These are phyloP conservation scores for Polytolypa hystricis DNA, from an alignment of 2,329 filamentous ascomycete genomes.

Conservation along the genomic window DNA sequence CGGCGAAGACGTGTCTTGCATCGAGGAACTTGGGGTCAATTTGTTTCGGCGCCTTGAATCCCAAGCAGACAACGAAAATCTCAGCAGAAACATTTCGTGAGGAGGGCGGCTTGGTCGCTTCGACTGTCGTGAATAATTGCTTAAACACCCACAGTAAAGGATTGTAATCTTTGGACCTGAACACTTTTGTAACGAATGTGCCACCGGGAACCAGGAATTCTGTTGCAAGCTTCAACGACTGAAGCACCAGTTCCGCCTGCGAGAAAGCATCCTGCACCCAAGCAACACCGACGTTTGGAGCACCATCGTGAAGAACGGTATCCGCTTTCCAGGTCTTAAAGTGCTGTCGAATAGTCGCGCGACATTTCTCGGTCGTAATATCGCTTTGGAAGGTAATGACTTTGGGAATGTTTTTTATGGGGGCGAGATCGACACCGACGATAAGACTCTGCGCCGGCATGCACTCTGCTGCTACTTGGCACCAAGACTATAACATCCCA, in stretches of 20 bases:
- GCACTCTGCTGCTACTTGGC: constrained; percentile 87
- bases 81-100: constrained; percentile 94
- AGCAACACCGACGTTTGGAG: constrained; percentile 92
- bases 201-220: constrained; percentile 85
- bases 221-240: constrained; percentile 84
- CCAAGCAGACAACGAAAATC: constrained; percentile 94
- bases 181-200: constrained; percentile 94
- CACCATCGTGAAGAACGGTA: constrained; percentile 90
- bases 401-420: constrained; percentile 90
- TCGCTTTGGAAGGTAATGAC: constrained; percentile 95
- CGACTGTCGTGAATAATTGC: constrained; percentile 87
- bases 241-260: constrained; percentile 83
- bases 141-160: constrained; percentile 94
- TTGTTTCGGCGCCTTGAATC: constrained; percentile 88
- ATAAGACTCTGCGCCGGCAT: constrained; percentile 89
- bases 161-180: constrained; percentile 95
- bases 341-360: constrained; percentile 77
- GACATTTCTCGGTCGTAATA: constrained; percentile 94
- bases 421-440: constrained; percentile 83
- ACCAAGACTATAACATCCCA: constrained; percentile 61
- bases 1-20: constrained; percentile 79
- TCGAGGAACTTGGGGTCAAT: constrained; percentile 91
- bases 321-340: constrained; percentile 95
- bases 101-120: constrained; percentile 93
- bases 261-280: constrained; percentile 99